Conservation (phyloP, 2,329 filamentous ascomycete genomes). For the Thelonectria discophora region DNA sequence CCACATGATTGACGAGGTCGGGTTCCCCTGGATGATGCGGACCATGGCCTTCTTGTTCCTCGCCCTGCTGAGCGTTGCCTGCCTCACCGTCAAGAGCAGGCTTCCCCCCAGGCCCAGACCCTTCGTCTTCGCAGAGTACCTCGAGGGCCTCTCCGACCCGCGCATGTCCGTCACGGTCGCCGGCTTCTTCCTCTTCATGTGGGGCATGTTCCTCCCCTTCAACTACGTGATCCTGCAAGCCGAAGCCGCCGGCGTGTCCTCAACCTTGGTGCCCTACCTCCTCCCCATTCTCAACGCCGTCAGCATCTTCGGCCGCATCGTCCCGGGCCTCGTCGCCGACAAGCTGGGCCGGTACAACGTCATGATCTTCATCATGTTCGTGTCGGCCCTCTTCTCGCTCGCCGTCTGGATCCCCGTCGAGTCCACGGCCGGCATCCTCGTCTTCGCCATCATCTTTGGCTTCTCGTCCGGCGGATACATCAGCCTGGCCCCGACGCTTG, state of each 20-base stretch:
- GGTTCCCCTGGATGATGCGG: constrained; percentile 60
- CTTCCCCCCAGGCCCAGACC: constrained; percentile 56
- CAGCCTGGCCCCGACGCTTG: constrained; percentile 67
- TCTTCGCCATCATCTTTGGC: constrained; percentile 74
- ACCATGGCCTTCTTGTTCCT: constrained; percentile 58
- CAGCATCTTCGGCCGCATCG: constrained; percentile 61
- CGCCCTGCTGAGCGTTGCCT: constrained; percentile 45
- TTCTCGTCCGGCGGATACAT: constrained; percentile 75
- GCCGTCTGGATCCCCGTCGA: constrained; percentile 60
- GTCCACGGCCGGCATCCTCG: constrained; percentile 65
- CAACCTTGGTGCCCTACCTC: constrained; percentile 55
- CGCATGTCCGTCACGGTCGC: constrained; percentile 54
- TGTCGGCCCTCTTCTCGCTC: constrained; percentile 57
- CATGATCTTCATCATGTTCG: constrained; percentile 60
- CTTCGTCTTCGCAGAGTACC: constrained; percentile 58
- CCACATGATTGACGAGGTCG: constrained; percentile 58
- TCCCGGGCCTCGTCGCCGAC: constrained; percentile 59
- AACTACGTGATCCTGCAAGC: constrained; percentile 63
- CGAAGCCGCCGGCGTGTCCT: constrained; percentile 52
- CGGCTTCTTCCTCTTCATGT: constrained; percentile 64
- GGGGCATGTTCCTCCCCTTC: constrained; percentile 64
- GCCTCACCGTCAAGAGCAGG: constrained; percentile 47
- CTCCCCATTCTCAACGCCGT: constrained; percentile 66
- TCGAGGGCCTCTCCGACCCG: constrained; percentile 56
- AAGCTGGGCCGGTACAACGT: constrained; percentile 57